Evolutionary conservation across 345 rosid genomes (phyloP).

Genomic region (Populus davidiana): DNA sequence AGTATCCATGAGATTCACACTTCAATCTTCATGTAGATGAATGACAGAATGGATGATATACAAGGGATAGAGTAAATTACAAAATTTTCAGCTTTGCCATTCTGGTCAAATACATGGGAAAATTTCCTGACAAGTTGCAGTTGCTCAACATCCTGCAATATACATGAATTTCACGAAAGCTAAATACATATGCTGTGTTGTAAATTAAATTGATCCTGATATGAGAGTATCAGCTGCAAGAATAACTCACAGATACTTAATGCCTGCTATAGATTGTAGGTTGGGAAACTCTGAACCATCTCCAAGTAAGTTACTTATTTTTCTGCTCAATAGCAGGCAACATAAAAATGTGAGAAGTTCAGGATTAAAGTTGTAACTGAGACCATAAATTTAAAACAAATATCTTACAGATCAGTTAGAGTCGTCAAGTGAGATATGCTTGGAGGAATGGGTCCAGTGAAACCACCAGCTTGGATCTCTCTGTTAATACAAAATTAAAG

Average conservation of each 20-base stretch:
- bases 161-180: not conserved
- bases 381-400: not conserved
- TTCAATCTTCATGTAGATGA: not conserved
- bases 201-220: not conserved
- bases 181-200: not conserved
- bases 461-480: slow-evolving; percentile 19
- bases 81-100: slow-evolving; percentile 1
- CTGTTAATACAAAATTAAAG: not conserved
- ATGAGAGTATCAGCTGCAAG: not conserved
- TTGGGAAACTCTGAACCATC: slow-evolving; percentile 5
- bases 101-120: not conserved
- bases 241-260: slow-evolving; percentile 3
- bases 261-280: not conserved
- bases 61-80: not conserved
- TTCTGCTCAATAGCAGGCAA: not conserved
- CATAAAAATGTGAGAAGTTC: not conserved
- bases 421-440: slow-evolving; percentile 1
- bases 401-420: slow-evolving; percentile 12
- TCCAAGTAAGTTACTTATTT: slow-evolving; percentile 14
- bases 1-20: not conserved
- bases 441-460: slow-evolving; percentile 22
- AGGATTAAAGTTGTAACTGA: not conserved
- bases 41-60: not conserved
- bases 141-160: slow-evolving; percentile 15
- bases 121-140: slow-evolving; percentile 13